Conservation (phyloP, 768 basidiomycete genomes). For the Ramaria rubella region DNA sequence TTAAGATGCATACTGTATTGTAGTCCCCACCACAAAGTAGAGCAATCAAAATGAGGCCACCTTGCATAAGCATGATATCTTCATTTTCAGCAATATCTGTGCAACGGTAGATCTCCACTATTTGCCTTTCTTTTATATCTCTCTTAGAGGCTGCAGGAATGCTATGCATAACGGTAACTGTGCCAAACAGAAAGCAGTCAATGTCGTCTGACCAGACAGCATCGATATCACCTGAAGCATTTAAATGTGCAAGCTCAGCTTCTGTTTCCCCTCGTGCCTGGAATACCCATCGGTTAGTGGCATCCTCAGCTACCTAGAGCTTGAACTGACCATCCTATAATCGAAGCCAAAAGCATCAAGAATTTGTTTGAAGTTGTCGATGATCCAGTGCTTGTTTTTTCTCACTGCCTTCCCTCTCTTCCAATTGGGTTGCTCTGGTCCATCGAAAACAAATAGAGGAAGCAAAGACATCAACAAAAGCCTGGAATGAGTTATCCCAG, state of each 20-base stretch:
- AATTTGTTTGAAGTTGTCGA: background rate
- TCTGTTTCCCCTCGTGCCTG: slow-evolving; percentile 93
- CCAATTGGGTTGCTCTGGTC: background rate
- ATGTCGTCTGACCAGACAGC: slow-evolving; percentile 89
- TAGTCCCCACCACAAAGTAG: slow-evolving; percentile 93
- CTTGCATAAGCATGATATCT: slow-evolving; percentile 45
- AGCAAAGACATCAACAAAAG: background rate
- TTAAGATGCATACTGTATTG: slow-evolving; percentile 41
- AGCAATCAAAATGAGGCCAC: slow-evolving; percentile 77
- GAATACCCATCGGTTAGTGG: background rate
- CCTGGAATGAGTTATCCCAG: too few relatives aligned
- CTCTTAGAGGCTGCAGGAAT: slow-evolving; percentile 46
- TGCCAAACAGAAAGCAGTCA: slow-evolving; percentile 88
- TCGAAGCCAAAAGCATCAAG: slow-evolving; percentile 3
- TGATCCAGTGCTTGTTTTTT: background rate
- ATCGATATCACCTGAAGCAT: slow-evolving; percentile 74
- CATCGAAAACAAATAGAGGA: slow-evolving; percentile 4
- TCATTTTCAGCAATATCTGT: background rate
- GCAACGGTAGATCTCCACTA: background rate
- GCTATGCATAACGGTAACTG: slow-evolving; percentile 70
- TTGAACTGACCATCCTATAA: background rate
- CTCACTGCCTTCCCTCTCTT: background rate
- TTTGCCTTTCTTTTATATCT: slow-evolving; percentile 29
- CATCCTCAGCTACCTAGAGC: background rate
- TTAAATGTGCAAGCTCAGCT: slow-evolving; percentile 85